Evolutionary conservation across 805 yeast species (phyloP).

Genomic region (Hanseniaspora singularis): DNA sequence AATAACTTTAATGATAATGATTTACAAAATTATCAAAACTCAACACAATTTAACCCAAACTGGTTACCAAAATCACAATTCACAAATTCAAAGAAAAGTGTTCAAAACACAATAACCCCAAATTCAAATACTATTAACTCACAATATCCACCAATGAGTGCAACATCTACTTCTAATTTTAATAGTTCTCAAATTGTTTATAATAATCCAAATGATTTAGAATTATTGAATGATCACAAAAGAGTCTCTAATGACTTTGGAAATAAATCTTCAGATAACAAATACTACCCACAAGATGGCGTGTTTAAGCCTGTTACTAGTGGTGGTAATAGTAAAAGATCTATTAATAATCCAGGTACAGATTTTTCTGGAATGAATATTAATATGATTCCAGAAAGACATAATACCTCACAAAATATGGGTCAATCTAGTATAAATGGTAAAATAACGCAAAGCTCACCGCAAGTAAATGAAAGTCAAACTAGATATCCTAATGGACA

Average conservation of each 20-base stretch:
- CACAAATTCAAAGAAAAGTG: background rate
- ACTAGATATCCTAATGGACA: background rate
- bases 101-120: background rate
- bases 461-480: background rate
- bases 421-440: too few species aligned
- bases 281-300: conserved; percentile 11
- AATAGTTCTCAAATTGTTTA: background rate
- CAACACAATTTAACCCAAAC: background rate
- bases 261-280: background rate
- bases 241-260: background rate
- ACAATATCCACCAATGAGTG: background rate
- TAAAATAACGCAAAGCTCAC: too few species aligned
- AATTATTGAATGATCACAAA: too few species aligned
- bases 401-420: too few species aligned
- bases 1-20: background rate
- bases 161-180: too few species aligned
- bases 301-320: background rate
- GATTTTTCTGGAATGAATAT: background rate
- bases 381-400: background rate
- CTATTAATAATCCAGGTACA: conserved; percentile 15
- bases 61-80: background rate
- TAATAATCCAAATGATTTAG: background rate
- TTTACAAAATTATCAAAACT: background rate
- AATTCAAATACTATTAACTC: background rate
- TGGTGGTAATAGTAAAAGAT: background rate